Base-by-base conservation (phyloP, 345 rosid species). In the Gynandropsis gynandra region DNA sequence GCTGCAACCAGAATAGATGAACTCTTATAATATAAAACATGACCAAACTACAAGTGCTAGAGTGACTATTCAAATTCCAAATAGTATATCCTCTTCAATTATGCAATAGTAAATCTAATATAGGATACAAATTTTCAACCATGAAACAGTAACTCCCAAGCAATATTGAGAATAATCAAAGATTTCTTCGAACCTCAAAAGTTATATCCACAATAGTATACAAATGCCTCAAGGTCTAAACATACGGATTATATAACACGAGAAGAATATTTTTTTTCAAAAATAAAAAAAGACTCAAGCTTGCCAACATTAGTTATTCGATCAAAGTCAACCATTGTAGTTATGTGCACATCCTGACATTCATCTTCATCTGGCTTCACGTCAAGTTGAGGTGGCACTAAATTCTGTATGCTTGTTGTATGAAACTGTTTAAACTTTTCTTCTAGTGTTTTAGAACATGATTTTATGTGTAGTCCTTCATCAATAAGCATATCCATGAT, bases 401-500 rank as follows among this genome's bases (percentile, higher is more conserved):
- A 34, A 71, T 61, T 51, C 21, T 64, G 73, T 68, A 56, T 59
- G 40, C 66, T 60, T 10, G 52, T 61, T 29, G 44, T 47, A 48
- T 71, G 70, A 42, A 61, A 37, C 17, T 69, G 72, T 59, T 47
- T 66, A 32, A 74, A 37, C 37, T 69, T 83, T 61, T 78, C 88
- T 74, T 81, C 76, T 8, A 80, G 42, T 63, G 47, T 29, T 66
- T 64, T 53, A 60, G 62, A 42, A 45, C 66, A 41, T 12, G 74
- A 71, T 72, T 70, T 72, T 24, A 85, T 59, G 50, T 61, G 70
- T 21, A 62, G 72, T 27, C 62, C 80, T 77, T 66, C 94, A 71
- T 78, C 89, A 4, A 67, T 58, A 54, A 93, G 94, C 54, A 82
- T 61, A 61, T 69, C 52, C 66, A 62, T 59, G 55, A 93, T 65